Conservation (phyloP, 140 eudicot species). For the Flaveria floridana region DNA sequence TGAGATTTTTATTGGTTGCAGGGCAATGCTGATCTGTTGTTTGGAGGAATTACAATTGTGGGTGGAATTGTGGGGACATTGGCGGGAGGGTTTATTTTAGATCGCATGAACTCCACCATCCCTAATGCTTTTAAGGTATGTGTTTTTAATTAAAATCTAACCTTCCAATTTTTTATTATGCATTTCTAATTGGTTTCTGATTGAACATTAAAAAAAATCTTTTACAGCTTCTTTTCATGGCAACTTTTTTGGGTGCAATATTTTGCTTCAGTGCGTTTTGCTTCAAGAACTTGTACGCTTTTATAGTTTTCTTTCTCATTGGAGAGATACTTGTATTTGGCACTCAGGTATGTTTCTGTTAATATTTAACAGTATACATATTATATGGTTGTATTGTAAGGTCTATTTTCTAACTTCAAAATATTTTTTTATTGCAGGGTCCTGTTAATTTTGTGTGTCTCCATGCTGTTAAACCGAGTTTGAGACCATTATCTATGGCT, state of each 20-base stretch:
- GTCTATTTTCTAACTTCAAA: not conserved
- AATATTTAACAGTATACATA: not conserved
- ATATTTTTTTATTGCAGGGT: slow-evolving; percentile 50
- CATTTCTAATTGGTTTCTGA: not conserved
- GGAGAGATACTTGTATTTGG: slow-evolving; percentile 88
- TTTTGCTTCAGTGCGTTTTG: slow-evolving; percentile 87
- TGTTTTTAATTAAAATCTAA: not conserved
- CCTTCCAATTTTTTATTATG: not conserved
- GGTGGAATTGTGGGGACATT: slow-evolving; percentile 87
- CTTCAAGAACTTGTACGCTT: slow-evolving; percentile 56
- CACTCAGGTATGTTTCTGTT: slow-evolving; percentile 62
- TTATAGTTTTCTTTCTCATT: slow-evolving; percentile 59
- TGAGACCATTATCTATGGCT: slow-evolving; percentile 86
- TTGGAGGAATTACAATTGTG: slow-evolving; percentile 80
- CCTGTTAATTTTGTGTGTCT: slow-evolving; percentile 88
- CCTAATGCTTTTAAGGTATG: slow-evolving; percentile 89
- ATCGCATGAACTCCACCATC: slow-evolving; percentile 66
- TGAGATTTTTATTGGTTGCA: slow-evolving; percentile 30
- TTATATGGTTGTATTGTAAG: not conserved
- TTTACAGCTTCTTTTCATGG: slow-evolving; percentile 72
- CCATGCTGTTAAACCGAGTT: slow-evolving; percentile 78
- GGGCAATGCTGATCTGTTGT: slow-evolving; percentile 76
- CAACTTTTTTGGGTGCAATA: slow-evolving; percentile 75
- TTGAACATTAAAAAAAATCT: not conserved
- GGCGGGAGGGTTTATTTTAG: slow-evolving; percentile 74